Percentiles rank a stretch among this genome's conserved stretches.
These are phyloP conservation scores for Candida krabiensis DNA, from an alignment of 805 yeast species.

Conservation along the genomic window DNA sequence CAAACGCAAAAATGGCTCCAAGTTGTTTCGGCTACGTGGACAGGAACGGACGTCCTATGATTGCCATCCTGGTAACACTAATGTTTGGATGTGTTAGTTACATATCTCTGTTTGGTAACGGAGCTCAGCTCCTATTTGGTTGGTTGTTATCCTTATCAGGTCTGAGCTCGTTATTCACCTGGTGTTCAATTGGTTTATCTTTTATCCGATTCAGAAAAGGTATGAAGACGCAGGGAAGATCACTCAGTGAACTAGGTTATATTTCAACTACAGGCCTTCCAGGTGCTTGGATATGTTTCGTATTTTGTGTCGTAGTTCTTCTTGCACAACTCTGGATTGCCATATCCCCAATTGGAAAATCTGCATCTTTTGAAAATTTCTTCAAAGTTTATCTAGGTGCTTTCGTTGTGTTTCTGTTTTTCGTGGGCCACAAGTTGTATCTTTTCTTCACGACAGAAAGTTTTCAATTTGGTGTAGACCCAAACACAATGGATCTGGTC, in stretches of 20 bases:
- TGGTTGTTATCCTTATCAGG: constrained; percentile 54
- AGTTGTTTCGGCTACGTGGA: constrained; percentile 43
- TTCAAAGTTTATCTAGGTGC: constrained; percentile 48
- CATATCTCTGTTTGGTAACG: constrained; percentile 43
- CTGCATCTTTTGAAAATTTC: constrained; percentile 37
- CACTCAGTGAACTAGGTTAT: constrained; percentile 41
- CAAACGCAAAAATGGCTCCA: constrained; percentile 48
- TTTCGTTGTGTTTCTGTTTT: constrained; percentile 43
- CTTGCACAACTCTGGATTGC: constrained; percentile 51
- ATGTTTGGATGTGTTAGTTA: constrained; percentile 44
- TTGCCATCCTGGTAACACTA: constrained; percentile 41
- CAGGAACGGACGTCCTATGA: constrained; percentile 49
- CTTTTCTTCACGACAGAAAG: constrained; percentile 7
- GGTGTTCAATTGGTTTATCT: constrained; percentile 47
- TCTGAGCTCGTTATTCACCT: constrained; percentile 46
- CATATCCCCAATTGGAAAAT: constrained; percentile 38
- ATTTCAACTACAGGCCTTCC: constrained; percentile 41
- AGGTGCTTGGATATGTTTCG: constrained; percentile 42
- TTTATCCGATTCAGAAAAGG: constrained; percentile 48
- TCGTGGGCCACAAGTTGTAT: constrained; percentile 42
- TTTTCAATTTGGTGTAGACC: constrained; percentile 15
- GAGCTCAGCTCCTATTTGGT: constrained; percentile 38
- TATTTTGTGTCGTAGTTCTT: constrained; percentile 37
- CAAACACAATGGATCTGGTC: constrained; percentile 22
- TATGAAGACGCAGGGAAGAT: constrained; percentile 41